Evolutionary conservation across 495 filamentous ascomycete species (phyloP).

Genomic region (Hypoxylon fuscum): DNA sequence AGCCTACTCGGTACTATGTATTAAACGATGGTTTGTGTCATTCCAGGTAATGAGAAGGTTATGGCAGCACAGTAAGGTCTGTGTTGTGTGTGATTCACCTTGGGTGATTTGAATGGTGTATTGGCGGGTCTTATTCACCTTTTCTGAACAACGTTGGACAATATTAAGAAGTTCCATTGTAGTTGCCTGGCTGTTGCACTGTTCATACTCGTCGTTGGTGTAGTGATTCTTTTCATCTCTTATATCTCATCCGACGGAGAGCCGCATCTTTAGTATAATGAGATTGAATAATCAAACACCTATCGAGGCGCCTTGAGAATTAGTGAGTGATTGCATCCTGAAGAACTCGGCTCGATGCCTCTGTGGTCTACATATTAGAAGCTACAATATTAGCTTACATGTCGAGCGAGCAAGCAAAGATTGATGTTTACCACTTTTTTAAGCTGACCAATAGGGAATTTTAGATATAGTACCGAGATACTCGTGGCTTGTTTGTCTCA

Average conservation of each 20-base stretch:
- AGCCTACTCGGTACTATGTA: background rate
- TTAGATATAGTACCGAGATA: background rate
- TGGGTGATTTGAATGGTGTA: background rate
- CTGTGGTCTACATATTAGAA: background rate
- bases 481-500: slow-evolving; percentile 19
- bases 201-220: background rate
- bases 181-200: slow-evolving; percentile 4
- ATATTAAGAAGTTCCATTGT: background rate
- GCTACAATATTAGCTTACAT: background rate
- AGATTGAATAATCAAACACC: background rate
- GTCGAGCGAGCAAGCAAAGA: slow-evolving; percentile 5
- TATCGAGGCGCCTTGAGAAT: background rate
- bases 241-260: background rate
- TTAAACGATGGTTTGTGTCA: background rate
- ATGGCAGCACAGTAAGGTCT: slow-evolving; percentile 3
- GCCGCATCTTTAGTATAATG: background rate
- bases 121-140: slow-evolving; percentile 3
- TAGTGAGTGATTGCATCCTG: background rate
- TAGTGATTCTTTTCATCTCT: background rate
- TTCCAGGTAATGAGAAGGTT: background rate
- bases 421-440: slow-evolving; percentile 4
- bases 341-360: background rate
- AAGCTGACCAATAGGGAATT: slow-evolving; percentile 7
- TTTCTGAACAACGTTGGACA: slow-evolving; percentile 18
- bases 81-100: slow-evolving; percentile 11